Base-by-base conservation (phyloP, 495 filamentous ascomycete species). In the Pseudoneurospora amorphoporcata region DNA sequence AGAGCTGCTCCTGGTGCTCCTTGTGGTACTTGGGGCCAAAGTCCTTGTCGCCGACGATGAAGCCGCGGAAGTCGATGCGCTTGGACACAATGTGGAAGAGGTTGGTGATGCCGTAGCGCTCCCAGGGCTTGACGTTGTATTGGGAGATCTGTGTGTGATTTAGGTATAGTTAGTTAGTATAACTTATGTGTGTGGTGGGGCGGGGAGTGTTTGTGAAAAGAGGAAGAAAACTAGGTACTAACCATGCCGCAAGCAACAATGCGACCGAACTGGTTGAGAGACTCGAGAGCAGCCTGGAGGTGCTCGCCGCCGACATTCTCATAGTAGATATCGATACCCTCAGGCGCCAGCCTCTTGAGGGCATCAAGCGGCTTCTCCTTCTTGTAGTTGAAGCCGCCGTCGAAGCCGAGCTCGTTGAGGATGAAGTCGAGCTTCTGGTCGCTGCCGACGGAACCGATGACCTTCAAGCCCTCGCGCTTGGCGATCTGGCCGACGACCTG, bases 251-350 rank as follows among this genome's bases (percentile, higher is more conserved):
- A 89, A 72, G 81, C 85, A 79, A 90, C 81, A 43, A 97, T 88
- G 35, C 95, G 85, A 1, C 93, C 95, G 73, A 82, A 89, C 39
- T 83, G 71, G 68, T 93, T 97, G 82, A 96, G 83, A 38, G 83
- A 84, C 12, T 88, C 84, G 9, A 98, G 77, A 0, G 91, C 88
- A 32, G 93, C 94, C 74, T 94, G 91, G 42, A 97, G 84, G 75
- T 93, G 90, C 83, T 95, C 93, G 8, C 94, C 94, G 8, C 94
- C 94, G 23, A 98, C 94, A 74, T 97, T 97, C 81, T 98, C 94
- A 76, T 90, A 98, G 83, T 97, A 97, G 79, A 98, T 97, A 78
- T 97, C 93, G 68, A 98, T 86, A 12, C 94, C 95, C 39, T 95
- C 77, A 0, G 94, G 94, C 7, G 91, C 92, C 58, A 97, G 82